phyloP scores from a whole-genome alignment of 169 alveolate genomes.

The Blepharisma undulans region DNA sequence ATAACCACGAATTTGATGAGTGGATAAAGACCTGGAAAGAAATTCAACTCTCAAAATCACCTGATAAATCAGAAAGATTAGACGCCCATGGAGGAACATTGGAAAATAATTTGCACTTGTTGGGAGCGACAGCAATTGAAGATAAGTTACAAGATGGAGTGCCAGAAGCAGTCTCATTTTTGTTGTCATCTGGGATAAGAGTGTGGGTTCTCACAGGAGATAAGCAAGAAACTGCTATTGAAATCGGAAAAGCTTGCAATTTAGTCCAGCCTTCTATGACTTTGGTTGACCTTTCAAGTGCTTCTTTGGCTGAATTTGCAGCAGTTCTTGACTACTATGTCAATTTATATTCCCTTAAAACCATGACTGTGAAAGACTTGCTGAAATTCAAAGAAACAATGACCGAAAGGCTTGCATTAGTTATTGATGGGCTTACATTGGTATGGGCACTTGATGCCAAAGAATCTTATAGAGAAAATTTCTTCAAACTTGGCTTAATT shows the following conservation, averaged over 20 bases:
- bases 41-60: background rate
- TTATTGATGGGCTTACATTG: conserved; percentile 65
- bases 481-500: conserved; percentile 47
- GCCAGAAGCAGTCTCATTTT: conserved; percentile 79
- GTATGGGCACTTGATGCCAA: conserved; percentile 46
- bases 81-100: conserved; percentile 79
- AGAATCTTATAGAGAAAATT: conserved; percentile 23
- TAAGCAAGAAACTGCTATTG: conserved; percentile 85
- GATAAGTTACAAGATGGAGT: conserved; percentile 90
- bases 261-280: conserved; percentile 43
- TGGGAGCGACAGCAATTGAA: conserved; percentile 91
- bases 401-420: conserved; percentile 46
- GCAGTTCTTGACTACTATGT: background rate
- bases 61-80: conserved; percentile 66
- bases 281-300: background rate
- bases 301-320: background rate
- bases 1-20: conserved; percentile 47
- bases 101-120: conserved; percentile 84
- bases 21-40: conserved; percentile 31
- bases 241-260: conserved; percentile 83
- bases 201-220: conserved; percentile 92
- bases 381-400: background rate
- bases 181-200: conserved; percentile 84
- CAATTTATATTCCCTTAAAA: background rate
- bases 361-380: background rate